Evolutionary conservation across 2,329 filamentous ascomycete species (phyloP), one percentile per base, ranked within the genome.

Genomic region (Cercospora nicotianae): DNA sequence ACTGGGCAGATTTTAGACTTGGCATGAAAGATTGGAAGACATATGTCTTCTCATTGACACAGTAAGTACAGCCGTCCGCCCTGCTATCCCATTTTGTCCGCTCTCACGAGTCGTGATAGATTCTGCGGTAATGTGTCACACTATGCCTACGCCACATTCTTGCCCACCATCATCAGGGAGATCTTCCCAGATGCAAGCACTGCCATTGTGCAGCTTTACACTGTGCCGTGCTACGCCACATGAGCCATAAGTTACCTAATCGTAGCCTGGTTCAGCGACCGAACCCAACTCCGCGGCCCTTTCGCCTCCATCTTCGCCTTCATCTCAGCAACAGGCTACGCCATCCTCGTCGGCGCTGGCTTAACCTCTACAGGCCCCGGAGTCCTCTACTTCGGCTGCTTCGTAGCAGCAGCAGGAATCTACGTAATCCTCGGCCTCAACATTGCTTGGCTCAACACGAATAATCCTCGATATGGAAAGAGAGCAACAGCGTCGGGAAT

Each of bases 101-200:
- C 13, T 9, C n/a, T 31, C 20, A 59, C 28, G n/a, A 23, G 9
- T 2, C 9, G 0, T 1, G 5, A 48, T 20, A 48, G 42, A 20
- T 59, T 59, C 55, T 31, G 23, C 6, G 28, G 26, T 10, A 30
- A 30, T 12, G 28, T 18, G 16, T 59, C 26, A 31, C 23, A n/a
- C 4, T 94, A 94, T 74, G 90, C 91, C 5, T 93, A 89, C 77
- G 90, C 88, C 60, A 93, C 90, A 0, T 94, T 94, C 75, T 80
- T 94, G 51, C 91, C 91, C 0, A 93, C 90, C 3, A 94, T 94
- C 72, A 92, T 94, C 77, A 82, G 86, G 51, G 88, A 85, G 4
- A 86, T 94, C 62, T 89, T 90, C 2, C 80, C 81, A 0, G 76
- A 75, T 2, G 92, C 90, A 82, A 83, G 86, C 0, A 81, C 82